Evolutionary conservation across 148 eudicot genomes (phyloP).

Genomic region (Fagopyrum homotropicum): DNA sequence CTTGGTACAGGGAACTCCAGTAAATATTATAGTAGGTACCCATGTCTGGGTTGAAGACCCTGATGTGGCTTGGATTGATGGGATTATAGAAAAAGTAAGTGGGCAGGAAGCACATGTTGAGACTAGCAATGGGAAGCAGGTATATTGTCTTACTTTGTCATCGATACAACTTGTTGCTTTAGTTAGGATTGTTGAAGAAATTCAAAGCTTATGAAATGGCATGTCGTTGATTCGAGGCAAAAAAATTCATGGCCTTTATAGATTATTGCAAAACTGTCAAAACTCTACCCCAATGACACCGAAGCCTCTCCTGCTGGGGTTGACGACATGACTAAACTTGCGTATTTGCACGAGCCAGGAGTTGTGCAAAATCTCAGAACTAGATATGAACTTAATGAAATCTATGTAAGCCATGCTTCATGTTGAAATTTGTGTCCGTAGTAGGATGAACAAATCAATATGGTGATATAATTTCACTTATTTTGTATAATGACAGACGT

Average conservation of each 20-base stretch:
- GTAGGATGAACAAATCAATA: not conserved
- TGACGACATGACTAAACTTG: slow-evolving; percentile 96
- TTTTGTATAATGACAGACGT: slow-evolving; percentile 51
- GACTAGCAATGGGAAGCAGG: slow-evolving; percentile 66
- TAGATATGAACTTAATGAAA: slow-evolving; percentile 96
- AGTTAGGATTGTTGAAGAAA: not conserved
- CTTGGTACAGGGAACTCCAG: slow-evolving; percentile 67
- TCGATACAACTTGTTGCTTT: not conserved
- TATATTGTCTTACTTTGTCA: not conserved
- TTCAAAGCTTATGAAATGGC: not conserved
- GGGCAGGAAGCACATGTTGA: slow-evolving; percentile 61
- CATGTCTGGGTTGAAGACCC: slow-evolving; percentile 89
- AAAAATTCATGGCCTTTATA: slow-evolving; percentile 16
- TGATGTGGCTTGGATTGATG: slow-evolving; percentile 69
- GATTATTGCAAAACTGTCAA: slow-evolving; percentile 75
- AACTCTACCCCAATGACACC: slow-evolving; percentile 73
- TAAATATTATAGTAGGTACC: slow-evolving; percentile 77
- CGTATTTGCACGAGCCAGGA: slow-evolving; percentile 98
- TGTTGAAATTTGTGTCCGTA: not conserved
- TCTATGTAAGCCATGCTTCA: slow-evolving; percentile 52
- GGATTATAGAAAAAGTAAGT: slow-evolving; percentile 47
- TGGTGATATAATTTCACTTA: not conserved
- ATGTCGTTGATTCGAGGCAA: not conserved
- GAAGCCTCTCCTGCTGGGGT: slow-evolving; percentile 99
- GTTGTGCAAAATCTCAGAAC: slow-evolving; percentile 72